phyloP scores from a whole-genome alignment of 176 grass and related monocot genomes.

The Musa acuminata region DNA sequence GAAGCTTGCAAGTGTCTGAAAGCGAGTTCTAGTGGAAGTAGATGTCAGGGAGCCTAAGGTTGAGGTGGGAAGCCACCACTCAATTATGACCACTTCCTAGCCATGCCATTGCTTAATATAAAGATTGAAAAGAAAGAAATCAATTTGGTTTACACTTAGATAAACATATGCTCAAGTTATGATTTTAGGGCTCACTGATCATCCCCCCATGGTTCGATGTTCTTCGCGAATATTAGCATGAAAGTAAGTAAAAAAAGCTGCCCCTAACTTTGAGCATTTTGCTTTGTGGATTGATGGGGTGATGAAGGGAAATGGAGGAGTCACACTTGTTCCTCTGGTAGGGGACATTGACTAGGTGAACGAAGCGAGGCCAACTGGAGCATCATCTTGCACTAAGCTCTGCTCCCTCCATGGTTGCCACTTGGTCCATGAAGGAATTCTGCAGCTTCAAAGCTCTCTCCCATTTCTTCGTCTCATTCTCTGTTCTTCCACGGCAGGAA shows the following conservation, averaged over 20 bases:
- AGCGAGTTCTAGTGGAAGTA: not conserved
- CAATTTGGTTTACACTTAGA: not conserved
- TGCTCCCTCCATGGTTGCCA: not conserved
- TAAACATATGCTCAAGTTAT: not conserved
- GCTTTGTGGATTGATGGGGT: not conserved
- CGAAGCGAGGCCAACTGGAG: not conserved
- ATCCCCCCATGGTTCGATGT: not conserved
- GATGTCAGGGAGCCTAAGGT: not conserved
- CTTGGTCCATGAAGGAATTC: not conserved
- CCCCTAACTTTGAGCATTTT: not conserved
- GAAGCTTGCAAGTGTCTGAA: conserved; percentile 1
- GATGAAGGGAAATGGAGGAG: not conserved
- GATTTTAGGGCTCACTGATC: not conserved
- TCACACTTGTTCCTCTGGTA: not conserved
- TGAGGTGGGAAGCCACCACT: not conserved
- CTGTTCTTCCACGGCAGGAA: not conserved
- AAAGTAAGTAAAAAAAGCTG: not conserved
- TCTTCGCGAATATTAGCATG: not conserved
- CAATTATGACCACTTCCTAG: not conserved
- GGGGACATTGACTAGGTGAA: not conserved
- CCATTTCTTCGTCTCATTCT: not conserved
- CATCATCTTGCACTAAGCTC: not conserved
- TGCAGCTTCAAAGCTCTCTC: not conserved
- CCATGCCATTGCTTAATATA: not conserved
- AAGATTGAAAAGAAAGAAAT: not conserved